A percentile compares a stretch with the other conserved stretches of the same genome.
phyloP scores from a whole-genome alignment of 75 land plant species.

The Cunninghamia lanceolata region DNA sequence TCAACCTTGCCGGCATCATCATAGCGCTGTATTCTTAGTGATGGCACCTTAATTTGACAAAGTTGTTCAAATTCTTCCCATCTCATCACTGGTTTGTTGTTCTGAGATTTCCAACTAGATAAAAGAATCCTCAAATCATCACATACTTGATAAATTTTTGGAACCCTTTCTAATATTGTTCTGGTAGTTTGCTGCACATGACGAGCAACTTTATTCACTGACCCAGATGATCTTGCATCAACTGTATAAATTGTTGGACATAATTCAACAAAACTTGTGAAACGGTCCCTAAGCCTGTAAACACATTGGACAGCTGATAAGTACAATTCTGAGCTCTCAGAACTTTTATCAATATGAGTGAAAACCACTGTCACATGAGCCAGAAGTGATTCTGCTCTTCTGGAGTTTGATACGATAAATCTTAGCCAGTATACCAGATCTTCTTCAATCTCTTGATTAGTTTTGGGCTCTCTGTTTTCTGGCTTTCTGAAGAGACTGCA shows the following conservation, averaged over 20 bases:
- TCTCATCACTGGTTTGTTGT: constrained; percentile 65
- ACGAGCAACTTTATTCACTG: constrained; percentile 51
- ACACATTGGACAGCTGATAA: constrained; percentile 26
- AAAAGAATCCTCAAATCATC: constrained; percentile 47
- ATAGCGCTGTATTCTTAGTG: constrained; percentile 43
- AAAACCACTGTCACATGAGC: constrained; percentile 58
- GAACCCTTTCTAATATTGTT: constrained; percentile 60
- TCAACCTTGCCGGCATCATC: constrained; percentile 43
- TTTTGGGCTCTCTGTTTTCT: constrained; percentile 40
- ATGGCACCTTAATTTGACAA: constrained; percentile 54
- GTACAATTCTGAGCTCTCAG: constrained; percentile 27
- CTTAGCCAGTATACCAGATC: constrained; percentile 80
- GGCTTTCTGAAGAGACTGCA: constrained; percentile 56
- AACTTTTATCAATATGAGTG: constrained; percentile 58
- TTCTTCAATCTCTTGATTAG: constrained; percentile 49
- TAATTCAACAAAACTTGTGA: constrained; percentile 51
- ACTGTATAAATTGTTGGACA: constrained; percentile 58
- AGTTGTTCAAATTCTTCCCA: constrained; percentile 66
- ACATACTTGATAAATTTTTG: constrained; percentile 61
- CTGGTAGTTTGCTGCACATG: constrained; percentile 48
- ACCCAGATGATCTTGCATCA: constrained; percentile 63
- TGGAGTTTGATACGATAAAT: constrained; percentile 71
- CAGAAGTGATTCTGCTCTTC: constrained; percentile 40
- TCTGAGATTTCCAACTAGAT: constrained; percentile 58
- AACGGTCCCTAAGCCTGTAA: constrained; percentile 51